These are phyloP conservation scores for Phytopythium vexans DNA, from an alignment of 352 stramenopile genomes.

Conservation along the genomic window DNA sequence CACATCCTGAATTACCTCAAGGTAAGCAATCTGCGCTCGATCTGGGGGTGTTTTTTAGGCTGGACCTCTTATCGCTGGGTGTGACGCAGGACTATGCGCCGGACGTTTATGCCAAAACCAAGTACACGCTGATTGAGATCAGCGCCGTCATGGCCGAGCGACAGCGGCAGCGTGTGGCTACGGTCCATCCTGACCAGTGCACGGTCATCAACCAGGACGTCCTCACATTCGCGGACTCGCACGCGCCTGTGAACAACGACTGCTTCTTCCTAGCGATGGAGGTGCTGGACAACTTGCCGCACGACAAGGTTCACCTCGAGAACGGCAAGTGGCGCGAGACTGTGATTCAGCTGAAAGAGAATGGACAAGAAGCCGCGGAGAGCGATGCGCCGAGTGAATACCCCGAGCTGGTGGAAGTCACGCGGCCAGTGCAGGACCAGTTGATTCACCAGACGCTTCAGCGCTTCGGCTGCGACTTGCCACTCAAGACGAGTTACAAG, in stretches of 20 bases:
- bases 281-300: conserved; percentile 89
- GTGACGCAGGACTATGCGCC: conserved; percentile 57
- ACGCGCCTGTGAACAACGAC: conserved; percentile 39
- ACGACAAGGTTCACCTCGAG: conserved; percentile 86
- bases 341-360: conserved; percentile 31
- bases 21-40: conserved; percentile 10
- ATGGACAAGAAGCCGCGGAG: no score
- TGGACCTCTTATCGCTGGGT: no score
- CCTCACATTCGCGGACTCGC: conserved; percentile 63
- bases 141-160: conserved; percentile 82
- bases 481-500: conserved; percentile 58
- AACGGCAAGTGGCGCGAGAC: conserved; percentile 80
- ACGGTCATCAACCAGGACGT: conserved; percentile 81
- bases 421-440: conserved; percentile 55
- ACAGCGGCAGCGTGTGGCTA: conserved; percentile 60
- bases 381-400: background rate
- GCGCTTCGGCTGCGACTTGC: conserved; percentile 71
- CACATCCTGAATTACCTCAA: conserved; percentile 89
- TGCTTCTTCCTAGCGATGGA: conserved; percentile 88
- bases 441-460: conserved; percentile 73
- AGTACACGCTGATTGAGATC: conserved; percentile 90
- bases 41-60: no score
- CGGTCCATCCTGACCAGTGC: conserved; percentile 58
- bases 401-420: conserved; percentile 34
- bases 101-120: conserved; percentile 73